phyloP scores from a whole-genome alignment of 768 basidiomycete genomes.

The Mycena venus region DNA sequence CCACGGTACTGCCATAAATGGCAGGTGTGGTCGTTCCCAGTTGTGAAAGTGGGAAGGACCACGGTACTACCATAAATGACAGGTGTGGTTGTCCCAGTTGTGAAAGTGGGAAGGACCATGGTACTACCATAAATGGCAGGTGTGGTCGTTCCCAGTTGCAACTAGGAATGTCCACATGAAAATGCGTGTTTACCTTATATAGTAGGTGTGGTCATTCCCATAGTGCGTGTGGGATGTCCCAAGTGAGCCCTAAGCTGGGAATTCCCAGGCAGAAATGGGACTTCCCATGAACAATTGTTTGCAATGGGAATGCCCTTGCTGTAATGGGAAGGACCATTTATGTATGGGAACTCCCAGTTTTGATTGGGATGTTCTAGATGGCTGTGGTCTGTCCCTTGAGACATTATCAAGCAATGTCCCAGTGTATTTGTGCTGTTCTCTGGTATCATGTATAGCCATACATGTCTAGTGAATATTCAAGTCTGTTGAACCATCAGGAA shows the following conservation, averaged over 20 bases:
- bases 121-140: neutral
- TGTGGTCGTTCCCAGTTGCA: neutral
- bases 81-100: neutral
- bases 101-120: neutral
- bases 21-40: neutral
- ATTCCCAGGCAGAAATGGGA: neutral
- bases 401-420: neutral
- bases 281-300: neutral
- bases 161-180: neutral
- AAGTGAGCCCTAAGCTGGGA: neutral
- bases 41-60: neutral
- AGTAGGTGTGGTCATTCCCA: neutral
- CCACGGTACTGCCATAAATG: neutral
- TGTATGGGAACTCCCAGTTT: neutral
- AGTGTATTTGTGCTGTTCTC: no score
- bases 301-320: neutral
- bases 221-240: neutral
- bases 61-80: neutral
- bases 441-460: no score
- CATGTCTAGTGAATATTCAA: no score
- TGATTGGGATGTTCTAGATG: neutral
- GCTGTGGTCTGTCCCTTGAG: neutral
- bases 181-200: neutral
- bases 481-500: neutral
- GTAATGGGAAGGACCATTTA: neutral